phyloP scores from a whole-genome alignment of 345 rosid species.

The Eutrema yunnanense region DNA sequence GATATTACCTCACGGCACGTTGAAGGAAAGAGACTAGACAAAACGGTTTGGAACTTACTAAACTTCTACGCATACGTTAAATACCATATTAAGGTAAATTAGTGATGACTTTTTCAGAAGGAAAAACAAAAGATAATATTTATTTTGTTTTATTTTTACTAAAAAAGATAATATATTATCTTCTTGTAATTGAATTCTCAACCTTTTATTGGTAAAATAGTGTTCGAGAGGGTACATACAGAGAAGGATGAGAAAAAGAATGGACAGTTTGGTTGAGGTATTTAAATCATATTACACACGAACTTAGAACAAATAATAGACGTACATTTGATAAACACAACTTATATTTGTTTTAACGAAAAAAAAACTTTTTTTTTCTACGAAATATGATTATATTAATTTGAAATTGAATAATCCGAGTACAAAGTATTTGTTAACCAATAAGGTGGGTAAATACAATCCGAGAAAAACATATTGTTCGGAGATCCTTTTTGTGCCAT shows the following conservation, averaged over 20 bases:
- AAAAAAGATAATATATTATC: background rate
- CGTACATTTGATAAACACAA: background rate
- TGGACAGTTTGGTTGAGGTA: slow-evolving; percentile 78
- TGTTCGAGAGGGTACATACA: slow-evolving; percentile 85
- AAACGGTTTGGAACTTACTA: slow-evolving; percentile 69
- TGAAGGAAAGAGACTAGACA: slow-evolving; percentile 66
- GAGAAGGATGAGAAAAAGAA: slow-evolving; percentile 70
- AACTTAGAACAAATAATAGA: background rate
- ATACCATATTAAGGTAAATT: slow-evolving; percentile 72
- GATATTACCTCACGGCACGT: slow-evolving; percentile 63
- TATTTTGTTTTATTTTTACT: background rate
- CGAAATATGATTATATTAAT: too few species aligned
- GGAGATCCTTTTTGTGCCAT: too few species aligned
- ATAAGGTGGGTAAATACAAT: too few species aligned
- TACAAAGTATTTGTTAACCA: too few species aligned
- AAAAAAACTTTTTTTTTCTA: background rate
- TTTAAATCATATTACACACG: background rate
- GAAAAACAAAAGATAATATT: background rate
- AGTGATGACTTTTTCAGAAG: background rate
- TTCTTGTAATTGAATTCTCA: background rate
- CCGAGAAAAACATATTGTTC: too few species aligned
- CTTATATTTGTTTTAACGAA: too few species aligned
- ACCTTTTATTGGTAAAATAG: slow-evolving; percentile 29
- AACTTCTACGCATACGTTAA: slow-evolving; percentile 77
- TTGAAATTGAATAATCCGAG: too few species aligned